Conservation (phyloP, 805 yeast species). For the Sugiyamaella lignohabitans region DNA sequence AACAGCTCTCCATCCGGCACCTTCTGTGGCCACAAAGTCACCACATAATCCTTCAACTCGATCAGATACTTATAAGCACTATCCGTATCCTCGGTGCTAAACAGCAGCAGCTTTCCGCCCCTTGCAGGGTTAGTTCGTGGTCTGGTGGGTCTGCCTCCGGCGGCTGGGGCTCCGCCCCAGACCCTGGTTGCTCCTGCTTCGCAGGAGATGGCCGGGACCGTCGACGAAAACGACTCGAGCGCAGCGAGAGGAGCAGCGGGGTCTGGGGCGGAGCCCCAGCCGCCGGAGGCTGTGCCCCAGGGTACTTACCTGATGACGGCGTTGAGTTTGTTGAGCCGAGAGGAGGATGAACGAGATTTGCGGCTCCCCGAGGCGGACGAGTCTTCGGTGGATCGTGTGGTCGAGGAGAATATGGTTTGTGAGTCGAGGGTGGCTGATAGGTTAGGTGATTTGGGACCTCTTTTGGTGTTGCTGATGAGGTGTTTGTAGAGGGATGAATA, state of each 20-base stretch:
- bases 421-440: background rate
- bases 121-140: conserved; percentile 39
- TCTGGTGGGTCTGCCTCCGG: background rate
- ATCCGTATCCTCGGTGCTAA: conserved; percentile 54
- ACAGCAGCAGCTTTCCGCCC: conserved; percentile 85
- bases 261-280: background rate
- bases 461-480: conserved; percentile 39
- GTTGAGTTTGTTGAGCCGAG: conserved; percentile 36
- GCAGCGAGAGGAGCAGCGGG: background rate
- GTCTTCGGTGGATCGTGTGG: background rate
- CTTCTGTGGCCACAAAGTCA: conserved; percentile 79
- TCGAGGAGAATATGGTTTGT: background rate
- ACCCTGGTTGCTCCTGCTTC: background rate
- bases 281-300: background rate
- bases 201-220: background rate
- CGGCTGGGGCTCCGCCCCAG: background rate
- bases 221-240: no score
- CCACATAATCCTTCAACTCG: conserved; percentile 61
- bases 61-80: conserved; percentile 71
- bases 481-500: conserved; percentile 55
- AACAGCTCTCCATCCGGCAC: conserved; percentile 72
- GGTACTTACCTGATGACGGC: conserved; percentile 49
- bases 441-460: background rate
- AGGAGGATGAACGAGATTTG: conserved; percentile 35
- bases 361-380: background rate